Conservation (phyloP, 371 early-diverging fungal genomes). For the Rhizopus sp. region DNA sequence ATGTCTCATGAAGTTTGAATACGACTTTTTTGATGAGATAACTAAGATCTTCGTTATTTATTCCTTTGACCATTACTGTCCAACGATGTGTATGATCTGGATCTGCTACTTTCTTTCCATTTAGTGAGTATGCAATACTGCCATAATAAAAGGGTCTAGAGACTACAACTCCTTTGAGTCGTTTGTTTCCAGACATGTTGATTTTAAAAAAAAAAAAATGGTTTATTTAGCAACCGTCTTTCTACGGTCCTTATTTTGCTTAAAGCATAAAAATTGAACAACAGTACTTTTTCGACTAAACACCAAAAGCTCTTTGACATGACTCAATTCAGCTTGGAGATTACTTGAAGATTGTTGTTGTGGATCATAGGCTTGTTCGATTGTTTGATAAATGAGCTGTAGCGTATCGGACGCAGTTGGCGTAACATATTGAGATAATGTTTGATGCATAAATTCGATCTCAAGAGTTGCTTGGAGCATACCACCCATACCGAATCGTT, state of each 20-base stretch:
- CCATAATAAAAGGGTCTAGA: constrained; percentile 78
- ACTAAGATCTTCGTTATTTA: constrained; percentile 85
- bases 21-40: constrained; percentile 87
- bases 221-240: constrained; percentile 15
- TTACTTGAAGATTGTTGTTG: constrained; percentile 54
- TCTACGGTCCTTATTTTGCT: constrained; percentile 54
- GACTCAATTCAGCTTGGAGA: constrained; percentile 59
- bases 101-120: constrained; percentile 63
- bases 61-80: constrained; percentile 87
- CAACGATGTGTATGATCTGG: constrained; percentile 84
- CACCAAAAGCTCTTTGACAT: constrained; percentile 66
- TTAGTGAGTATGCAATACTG: constrained; percentile 69
- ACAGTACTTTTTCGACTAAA: constrained; percentile 70
- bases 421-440: constrained; percentile 70
- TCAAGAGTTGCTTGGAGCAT: constrained; percentile 90
- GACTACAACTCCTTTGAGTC: constrained; percentile 67
- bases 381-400: constrained; percentile 67
- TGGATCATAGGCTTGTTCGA: constrained; percentile 67
- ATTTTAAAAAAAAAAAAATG: constrained; percentile 9
- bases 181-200: constrained; percentile 44
- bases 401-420: constrained; percentile 62
- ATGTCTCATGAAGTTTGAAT: constrained; percentile 97
- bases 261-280: constrained; percentile 79
- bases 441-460: constrained; percentile 84
- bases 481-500: constrained; percentile 85